Evolutionary conservation across 2,329 filamentous ascomycete genomes (phyloP), one percentile per base, ranked within the genome.

Genomic region (Clarireedia hainanense): DNA sequence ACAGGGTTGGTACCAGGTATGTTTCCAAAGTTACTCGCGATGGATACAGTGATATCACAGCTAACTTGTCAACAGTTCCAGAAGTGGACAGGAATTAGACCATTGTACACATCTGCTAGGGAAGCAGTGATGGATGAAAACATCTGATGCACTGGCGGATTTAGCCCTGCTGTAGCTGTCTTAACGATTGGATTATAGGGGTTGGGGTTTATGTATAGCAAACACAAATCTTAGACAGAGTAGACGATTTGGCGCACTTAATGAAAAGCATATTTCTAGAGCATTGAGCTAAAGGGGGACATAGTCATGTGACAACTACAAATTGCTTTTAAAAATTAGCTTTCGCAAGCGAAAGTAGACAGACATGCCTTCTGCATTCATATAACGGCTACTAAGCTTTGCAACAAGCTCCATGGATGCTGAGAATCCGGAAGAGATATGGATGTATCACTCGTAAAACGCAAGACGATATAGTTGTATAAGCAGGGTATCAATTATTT

Each of bases 1-100:
- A 5, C 94, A 99, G 72, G 94, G 83, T n/a, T 85, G 81, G 76
- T 88, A 91, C 73, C 92, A 95, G 78, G 85, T 89, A 77, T 67
- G 80, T 75, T 42, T 20, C 34, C 27, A n/a, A 23, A 12, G 12
- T 20, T 26, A 12, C 20, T 37, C 57, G 64, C 60, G 64, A 66
- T 65, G 58, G 64, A 57, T 47, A 23, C 26, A 23, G 30, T 49
- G 23, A 34, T 34, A 34, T 34, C 30, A 34, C 30, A 26, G 37
- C 46, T 55, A 50, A 55, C 9, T 7, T 24, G 3, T 24, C 1
- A 34, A 15, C 63, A 89, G 84, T 92, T 90, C 71, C 80, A 89
- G 72, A 79, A 86, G 55, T 96, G 91, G 91, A 95, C 89, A 1
- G 89, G 82, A 27, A 91, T 95, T 63, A 80, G 75, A 56, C 88